phyloP scores from a whole-genome alignment of 306 rosid species.

The Quercus agrifolia region DNA sequence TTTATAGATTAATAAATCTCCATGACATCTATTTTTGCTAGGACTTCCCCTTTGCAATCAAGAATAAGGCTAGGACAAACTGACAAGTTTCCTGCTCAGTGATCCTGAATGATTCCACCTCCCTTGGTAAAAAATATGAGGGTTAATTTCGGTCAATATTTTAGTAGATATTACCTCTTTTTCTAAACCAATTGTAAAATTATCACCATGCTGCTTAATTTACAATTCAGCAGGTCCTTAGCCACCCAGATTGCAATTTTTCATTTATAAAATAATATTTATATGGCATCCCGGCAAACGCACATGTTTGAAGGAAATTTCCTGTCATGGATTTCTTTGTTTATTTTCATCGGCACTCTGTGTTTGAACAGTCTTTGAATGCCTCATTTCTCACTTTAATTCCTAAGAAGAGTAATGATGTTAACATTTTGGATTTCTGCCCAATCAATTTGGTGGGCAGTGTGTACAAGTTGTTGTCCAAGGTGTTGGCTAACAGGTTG shows the following conservation, averaged over 20 bases:
- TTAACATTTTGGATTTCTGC: too few relatives aligned
- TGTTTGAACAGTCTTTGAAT: too few relatives aligned
- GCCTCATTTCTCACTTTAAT: too few relatives aligned
- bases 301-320: too few relatives aligned
- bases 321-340: too few relatives aligned
- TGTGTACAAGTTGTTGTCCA: too few relatives aligned
- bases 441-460: too few relatives aligned
- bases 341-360: too few relatives aligned
- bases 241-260: not conserved
- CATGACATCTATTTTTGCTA: not conserved
- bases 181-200: constrained; percentile 7
- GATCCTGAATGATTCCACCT: constrained; percentile 8
- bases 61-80: constrained; percentile 6
- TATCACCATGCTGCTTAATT: not conserved
- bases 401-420: too few relatives aligned
- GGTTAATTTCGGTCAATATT: not conserved
- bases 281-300: not conserved
- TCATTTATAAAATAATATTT: not conserved
- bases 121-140: not conserved
- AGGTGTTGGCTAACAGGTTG: too few relatives aligned
- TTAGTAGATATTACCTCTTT: not conserved
- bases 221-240: not conserved
- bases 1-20: not conserved
- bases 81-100: not conserved
- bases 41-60: not conserved